Base-by-base conservation (phyloP, 257 asterid species). In the Sherardia arvensis region DNA sequence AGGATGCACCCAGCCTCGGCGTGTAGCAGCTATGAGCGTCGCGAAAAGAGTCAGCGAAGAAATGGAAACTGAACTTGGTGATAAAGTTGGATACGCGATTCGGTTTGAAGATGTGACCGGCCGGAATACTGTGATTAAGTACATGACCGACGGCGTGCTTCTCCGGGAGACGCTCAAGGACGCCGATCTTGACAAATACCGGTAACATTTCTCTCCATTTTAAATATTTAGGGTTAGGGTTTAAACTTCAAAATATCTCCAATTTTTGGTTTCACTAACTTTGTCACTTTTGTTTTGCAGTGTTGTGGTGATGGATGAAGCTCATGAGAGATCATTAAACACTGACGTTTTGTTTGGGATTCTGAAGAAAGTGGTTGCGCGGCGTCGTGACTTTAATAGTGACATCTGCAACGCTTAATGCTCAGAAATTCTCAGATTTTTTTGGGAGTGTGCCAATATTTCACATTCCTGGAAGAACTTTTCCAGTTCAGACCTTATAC, bases 31-130 rank as follows among this genome's bases (percentile, higher is more conserved):
- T 70, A 92, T 92, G 99, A 92, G 99, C 56, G 97, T 92, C 61
- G 99, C 99, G n/a, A 92, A 92, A 79, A 87, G 99, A 79, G 97
- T 92, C 64, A 87, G 99, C 54, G 97, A 92, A 69, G 99, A 92
- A 79, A 92, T 92, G 99, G 96, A 89, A 82, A 84, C 94, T 12
- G 91, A 89, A 36, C 94, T 89, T 65, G 99, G 97, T 62, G 88
- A 82, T 60, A 82, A 77, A 78, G 91, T 92, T 74, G 99, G 99
- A 56, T 92, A 92, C 76, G 95, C 97, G 18, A 92, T 92, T 76
- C 96, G 97, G 32, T 92, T 92, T 38, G 99, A 92, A 77, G 99
- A 92, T 77, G 91, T 85, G n/a, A 92, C 99, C 55, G 96, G 99
- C 59, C 87, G 88, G 36, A 82, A 79, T 66, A 92, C 99, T 8